Conservation (phyloP, 2,329 filamentous ascomycete species). For the Fonsecaea monophora region DNA sequence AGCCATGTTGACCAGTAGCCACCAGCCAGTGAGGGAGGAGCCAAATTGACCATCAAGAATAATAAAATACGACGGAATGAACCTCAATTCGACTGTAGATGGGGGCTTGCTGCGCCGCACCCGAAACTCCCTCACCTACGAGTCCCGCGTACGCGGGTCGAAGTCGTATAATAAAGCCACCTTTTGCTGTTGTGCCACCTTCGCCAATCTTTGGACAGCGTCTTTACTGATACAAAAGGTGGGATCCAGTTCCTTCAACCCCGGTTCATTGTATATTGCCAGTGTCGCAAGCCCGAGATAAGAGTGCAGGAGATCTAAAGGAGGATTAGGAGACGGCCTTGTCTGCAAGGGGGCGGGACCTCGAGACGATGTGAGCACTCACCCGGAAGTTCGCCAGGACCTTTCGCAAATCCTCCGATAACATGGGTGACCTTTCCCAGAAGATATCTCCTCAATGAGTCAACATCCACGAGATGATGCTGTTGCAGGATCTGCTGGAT, state of each 20-base stretch:
- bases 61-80: not conserved
- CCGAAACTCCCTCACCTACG: not conserved
- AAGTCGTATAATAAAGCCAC: constrained; percentile 12
- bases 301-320: constrained; percentile 77
- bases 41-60: not conserved
- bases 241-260: constrained; percentile 74
- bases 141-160: not conserved
- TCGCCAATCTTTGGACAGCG: constrained; percentile 49
- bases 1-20: not conserved
- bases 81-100: not conserved
- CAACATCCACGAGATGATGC: constrained; percentile 63
- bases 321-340: constrained; percentile 37
- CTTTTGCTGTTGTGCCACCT: constrained; percentile 49
- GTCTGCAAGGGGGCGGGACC: not conserved
- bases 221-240: constrained; percentile 74
- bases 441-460: constrained; percentile 75
- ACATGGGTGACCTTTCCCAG: constrained; percentile 84
- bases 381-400: constrained; percentile 62
- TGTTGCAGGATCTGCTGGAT: constrained; percentile 63
- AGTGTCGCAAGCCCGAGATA: constrained; percentile 86
- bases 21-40: not conserved
- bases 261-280: constrained; percentile 72
- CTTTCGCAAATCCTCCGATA: constrained; percentile 83
- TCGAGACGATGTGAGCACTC: not conserved
- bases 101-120: not conserved